Evolutionary conservation across 257 asterid genomes (phyloP).

Genomic region (Orobanche coerulescens): DNA sequence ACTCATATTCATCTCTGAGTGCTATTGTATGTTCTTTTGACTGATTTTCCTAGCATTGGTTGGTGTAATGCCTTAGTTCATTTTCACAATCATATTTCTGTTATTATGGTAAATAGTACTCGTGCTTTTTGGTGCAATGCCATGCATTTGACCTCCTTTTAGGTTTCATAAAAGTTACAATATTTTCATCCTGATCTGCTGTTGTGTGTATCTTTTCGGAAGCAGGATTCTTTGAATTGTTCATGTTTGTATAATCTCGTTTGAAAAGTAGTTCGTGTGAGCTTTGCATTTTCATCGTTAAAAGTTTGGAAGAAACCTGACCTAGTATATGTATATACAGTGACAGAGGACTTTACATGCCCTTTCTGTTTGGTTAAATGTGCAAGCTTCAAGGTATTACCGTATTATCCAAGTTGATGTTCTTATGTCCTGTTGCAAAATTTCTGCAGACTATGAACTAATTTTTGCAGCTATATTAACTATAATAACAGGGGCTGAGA

Average conservation of each 20-base stretch:
- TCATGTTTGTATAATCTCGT: background rate
- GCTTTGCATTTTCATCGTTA: conserved; percentile 18
- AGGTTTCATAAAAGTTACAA: no score
- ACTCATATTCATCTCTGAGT: background rate
- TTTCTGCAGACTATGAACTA: conserved; percentile 18
- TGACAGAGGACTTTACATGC: conserved; percentile 96
- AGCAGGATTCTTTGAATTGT: conserved; percentile 1
- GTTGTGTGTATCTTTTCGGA: background rate
- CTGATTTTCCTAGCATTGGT: background rate
- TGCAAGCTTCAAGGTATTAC: conserved; percentile 81
- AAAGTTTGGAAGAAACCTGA: conserved; percentile 27
- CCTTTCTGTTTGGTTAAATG: conserved; percentile 97
- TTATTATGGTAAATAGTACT: conserved; percentile 5
- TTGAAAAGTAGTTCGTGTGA: conserved; percentile 10
- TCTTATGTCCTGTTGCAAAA: conserved; percentile 16
- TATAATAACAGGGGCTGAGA: conserved; percentile 84
- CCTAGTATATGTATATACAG: conserved; percentile 41
- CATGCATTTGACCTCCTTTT: no score
- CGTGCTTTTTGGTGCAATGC: background rate
- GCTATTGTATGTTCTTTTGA: background rate
- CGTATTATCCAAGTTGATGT: conserved; percentile 33
- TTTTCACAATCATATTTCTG: background rate
- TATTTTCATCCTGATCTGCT: no score
- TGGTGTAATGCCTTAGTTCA: background rate
- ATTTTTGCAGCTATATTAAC: conserved; percentile 23